Evolutionary conservation across 495 filamentous ascomycete genomes (phyloP), one percentile per base, ranked within the genome.

Genomic region (Aspergillus bridgeri): DNA sequence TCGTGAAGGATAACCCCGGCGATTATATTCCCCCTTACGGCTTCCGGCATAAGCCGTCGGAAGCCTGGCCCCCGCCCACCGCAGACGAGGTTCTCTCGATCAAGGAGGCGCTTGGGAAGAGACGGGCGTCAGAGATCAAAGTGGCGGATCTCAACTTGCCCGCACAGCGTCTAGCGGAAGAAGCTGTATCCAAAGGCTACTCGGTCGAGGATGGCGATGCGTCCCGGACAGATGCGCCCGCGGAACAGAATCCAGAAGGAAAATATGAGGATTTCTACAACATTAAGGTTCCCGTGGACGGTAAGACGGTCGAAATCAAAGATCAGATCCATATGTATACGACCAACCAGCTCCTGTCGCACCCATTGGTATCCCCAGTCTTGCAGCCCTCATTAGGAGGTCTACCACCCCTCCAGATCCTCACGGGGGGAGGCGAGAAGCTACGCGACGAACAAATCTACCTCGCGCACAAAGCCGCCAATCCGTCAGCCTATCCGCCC

Each of bases 321-420:
- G 93, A 97, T 52, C 93, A 98, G 66, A 94, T 98, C 38, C 93
- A 97, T 72, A 85, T 97, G 79, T 98, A 97, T 69, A 84, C 92
- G 6, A 87, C 91, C 0, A 98, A 98, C 68, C 86, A 92, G 48
- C 74, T 97, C 6, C 72, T 97, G 9, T 81, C 84, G 1, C 92
- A 98, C 66, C 93, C 93, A 0, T 75, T 98, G 3, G 93, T 97
- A 15, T 96, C 92, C 17, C 93, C 93, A 2, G 78, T 90, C 8
- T 75, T 96, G 60, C 90, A 96, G 59, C 84, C 91, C 6, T 89
- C 90, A 2, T 80, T 98, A 2, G 93, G 93, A 48, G 93, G 93
- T 0, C 79, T 98, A 4, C 91, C 91, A 1, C 93, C 93, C 9
- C 76, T 98, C 6, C 80, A 96, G 7, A 87, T 98, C 47, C 79